Evolutionary conservation across 352 stramenopile genomes (phyloP).

Genomic region (Hyaloperonospora arabidopsidis): DNA sequence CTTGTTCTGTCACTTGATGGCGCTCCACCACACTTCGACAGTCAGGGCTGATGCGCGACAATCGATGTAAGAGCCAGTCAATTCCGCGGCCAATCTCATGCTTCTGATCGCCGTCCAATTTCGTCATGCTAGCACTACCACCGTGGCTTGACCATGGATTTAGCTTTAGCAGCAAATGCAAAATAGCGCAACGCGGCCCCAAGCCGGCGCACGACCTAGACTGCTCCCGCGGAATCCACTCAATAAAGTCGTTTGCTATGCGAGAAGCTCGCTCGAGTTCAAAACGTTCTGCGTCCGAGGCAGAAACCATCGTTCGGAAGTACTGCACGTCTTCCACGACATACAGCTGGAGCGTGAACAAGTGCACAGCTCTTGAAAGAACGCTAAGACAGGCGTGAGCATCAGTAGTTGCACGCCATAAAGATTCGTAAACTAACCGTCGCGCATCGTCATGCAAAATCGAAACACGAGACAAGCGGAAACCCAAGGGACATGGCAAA

Average conservation of each 20-base stretch:
- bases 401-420: constrained; percentile 54
- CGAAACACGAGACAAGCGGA: constrained; percentile 44
- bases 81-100: constrained; percentile 74
- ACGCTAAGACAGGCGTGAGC: constrained; percentile 54
- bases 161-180: constrained; percentile 59
- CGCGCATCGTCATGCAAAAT: constrained; percentile 56
- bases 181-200: constrained; percentile 32
- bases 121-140: constrained; percentile 45
- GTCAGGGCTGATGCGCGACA: constrained; percentile 39
- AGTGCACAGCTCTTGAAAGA: constrained; percentile 59
- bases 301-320: constrained; percentile 39
- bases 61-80: constrained; percentile 68
- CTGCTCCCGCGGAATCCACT: constrained; percentile 50
- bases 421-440: constrained; percentile 59
- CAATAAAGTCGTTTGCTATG: constrained; percentile 47
- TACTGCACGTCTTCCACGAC: constrained; percentile 73
- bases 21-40: constrained; percentile 45
- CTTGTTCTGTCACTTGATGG: constrained; percentile 51
- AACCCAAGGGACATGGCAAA: constrained; percentile 55
- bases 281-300: constrained; percentile 32
- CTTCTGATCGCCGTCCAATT: constrained; percentile 74
- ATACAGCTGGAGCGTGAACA: constrained; percentile 80
- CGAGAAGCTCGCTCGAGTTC: constrained; percentile 38
- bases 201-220: constrained; percentile 23
- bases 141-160: constrained; percentile 63